phyloP scores from a whole-genome alignment of 805 yeast genomes.

The Kodamaea nitidulidarum region DNA sequence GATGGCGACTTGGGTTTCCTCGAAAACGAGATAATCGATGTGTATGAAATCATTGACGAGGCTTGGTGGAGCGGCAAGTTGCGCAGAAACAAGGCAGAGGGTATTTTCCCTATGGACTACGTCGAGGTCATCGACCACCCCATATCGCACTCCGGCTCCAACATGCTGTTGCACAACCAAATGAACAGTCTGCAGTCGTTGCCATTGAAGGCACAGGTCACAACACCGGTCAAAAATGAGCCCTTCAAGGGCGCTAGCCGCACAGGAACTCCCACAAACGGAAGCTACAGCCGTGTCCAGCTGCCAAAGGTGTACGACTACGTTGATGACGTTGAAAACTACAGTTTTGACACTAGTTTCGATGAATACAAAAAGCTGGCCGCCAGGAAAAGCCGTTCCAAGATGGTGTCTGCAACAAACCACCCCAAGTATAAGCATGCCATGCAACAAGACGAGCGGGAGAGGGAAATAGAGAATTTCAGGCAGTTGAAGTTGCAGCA shows the following conservation, averaged over 20 bases:
- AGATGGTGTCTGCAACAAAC: slow-evolving; percentile 16
- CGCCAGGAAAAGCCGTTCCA: slow-evolving; percentile 8
- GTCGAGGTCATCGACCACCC: slow-evolving; percentile 51
- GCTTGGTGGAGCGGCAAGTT: slow-evolving; percentile 89
- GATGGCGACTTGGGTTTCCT: slow-evolving; percentile 88
- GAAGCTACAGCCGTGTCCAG: slow-evolving; percentile 5
- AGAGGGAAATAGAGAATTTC: slow-evolving; percentile 29
- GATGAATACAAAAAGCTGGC: slow-evolving; percentile 13
- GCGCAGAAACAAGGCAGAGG: slow-evolving; percentile 74
- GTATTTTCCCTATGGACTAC: slow-evolving; percentile 84
- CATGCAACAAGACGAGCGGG: slow-evolving; percentile 22
- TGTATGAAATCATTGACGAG: slow-evolving; percentile 75
- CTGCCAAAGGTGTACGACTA: slow-evolving; percentile 14
- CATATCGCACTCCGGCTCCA: slow-evolving; percentile 17
- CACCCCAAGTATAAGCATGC: slow-evolving; percentile 17
- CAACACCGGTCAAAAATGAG: slow-evolving; percentile 12
- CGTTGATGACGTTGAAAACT: slow-evolving; percentile 16
- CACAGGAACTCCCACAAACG: slow-evolving; percentile 9
- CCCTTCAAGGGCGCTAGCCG: slow-evolving; percentile 7
- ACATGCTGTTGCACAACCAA: slow-evolving; percentile 17
- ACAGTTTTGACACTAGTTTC: slow-evolving; percentile 23
- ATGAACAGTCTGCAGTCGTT: slow-evolving; percentile 12
- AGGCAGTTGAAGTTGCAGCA: slow-evolving; percentile 29
- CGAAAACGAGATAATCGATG: slow-evolving; percentile 90
- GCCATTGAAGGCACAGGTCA: slow-evolving; percentile 11